A percentile compares a stretch with the other conserved stretches of the same genome.
Evolutionary conservation across 2,329 filamentous ascomycete genomes (phyloP).

Genomic region (Colletotrichum sp.): DNA sequence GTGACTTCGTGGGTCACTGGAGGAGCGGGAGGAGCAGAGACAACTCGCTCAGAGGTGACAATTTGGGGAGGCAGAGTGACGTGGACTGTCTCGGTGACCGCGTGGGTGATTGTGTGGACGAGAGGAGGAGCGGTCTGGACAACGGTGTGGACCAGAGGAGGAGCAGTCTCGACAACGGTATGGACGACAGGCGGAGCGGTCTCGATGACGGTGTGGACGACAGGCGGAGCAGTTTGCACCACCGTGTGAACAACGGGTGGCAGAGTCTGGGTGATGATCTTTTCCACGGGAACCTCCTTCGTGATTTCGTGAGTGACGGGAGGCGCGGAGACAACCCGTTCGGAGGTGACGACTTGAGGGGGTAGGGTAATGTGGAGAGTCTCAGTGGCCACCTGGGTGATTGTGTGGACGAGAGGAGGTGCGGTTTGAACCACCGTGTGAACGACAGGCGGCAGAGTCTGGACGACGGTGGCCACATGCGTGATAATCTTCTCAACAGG

Average conservation of each 20-base stretch:
- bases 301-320: not conserved
- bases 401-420: not conserved
- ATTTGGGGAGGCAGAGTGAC: not conserved
- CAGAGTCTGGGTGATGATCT: not conserved
- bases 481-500: not conserved
- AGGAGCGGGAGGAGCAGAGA: not conserved
- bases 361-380: conserved; percentile 7
- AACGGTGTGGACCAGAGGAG: not conserved
- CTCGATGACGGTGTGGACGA: not conserved
- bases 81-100: conserved; percentile 6
- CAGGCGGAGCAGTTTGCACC: not conserved
- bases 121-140: not conserved
- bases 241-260: not conserved
- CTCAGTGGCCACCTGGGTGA: not conserved
- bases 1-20: not conserved
- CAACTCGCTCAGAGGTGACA: not conserved
- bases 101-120: not conserved
- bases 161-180: not conserved
- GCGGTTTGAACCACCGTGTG: not conserved
- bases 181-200: not conserved
- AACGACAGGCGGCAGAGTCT: not conserved
- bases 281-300: not conserved
- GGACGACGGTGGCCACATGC: not conserved
- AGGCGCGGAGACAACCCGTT: not conserved
- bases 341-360: not conserved